These are phyloP conservation scores for Naganishia cerealis DNA, from an alignment of 1,284 basidiomycete genomes.

Conservation along the genomic window DNA sequence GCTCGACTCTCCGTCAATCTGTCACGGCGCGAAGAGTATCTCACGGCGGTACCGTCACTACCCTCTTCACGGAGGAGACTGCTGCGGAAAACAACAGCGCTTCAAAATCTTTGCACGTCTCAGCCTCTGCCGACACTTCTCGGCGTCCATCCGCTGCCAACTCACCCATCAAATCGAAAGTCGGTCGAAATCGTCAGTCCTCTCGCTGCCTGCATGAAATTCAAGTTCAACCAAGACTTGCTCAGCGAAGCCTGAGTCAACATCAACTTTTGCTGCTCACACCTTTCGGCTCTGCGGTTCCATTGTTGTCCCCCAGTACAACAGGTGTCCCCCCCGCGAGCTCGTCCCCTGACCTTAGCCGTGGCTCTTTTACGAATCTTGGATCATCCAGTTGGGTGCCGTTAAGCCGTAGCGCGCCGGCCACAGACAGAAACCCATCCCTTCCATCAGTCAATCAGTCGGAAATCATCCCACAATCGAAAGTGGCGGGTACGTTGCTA, in stretches of 20 bases:
- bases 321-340: slow-evolving; percentile 3
- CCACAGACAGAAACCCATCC: neutral
- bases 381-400: neutral
- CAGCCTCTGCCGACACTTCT: neutral
- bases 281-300: slow-evolving; percentile 40
- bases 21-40: slow-evolving; percentile 19
- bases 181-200: slow-evolving; percentile 1
- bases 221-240: slow-evolving; percentile 34
- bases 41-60: slow-evolving; percentile 14
- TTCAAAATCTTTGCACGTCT: neutral
- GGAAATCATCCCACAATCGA: neutral
- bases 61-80: slow-evolving; percentile 10
- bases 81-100: neutral
- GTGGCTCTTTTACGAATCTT: neutral
- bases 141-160: neutral
- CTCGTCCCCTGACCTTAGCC: neutral
- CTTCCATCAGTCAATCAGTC: too few relatives aligned
- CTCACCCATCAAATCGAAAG: neutral
- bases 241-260: slow-evolving; percentile 40
- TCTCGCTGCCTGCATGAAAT: slow-evolving; percentile 43
- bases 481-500: neutral
- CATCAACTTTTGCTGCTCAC: slow-evolving; percentile 48
- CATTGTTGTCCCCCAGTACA: neutral
- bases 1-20: slow-evolving; percentile 19
- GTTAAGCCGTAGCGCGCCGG: neutral